Evolutionary conservation across 2,329 filamentous ascomycete genomes (phyloP).

Genomic region (Botrytis hyacinthi): DNA sequence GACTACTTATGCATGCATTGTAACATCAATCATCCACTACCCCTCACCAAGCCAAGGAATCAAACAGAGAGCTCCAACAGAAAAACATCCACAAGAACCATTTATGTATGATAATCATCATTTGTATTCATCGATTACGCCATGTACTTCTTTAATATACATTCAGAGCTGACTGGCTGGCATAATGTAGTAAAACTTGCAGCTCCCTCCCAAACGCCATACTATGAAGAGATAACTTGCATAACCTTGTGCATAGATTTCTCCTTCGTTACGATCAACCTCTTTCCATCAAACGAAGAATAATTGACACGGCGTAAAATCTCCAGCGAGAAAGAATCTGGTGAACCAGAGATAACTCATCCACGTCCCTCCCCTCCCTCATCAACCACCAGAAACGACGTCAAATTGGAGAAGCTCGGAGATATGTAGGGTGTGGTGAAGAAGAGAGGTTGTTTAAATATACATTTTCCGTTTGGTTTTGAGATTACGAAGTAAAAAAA

Average conservation of each 20-base stretch:
- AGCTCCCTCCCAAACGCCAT: constrained; percentile 24
- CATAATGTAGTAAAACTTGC: not conserved
- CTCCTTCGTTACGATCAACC: constrained; percentile 18
- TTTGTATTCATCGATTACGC: constrained; percentile 2
- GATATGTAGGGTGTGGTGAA: not conserved
- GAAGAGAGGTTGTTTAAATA: constrained; percentile 3
- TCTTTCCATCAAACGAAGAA: not conserved
- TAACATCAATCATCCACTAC: not conserved
- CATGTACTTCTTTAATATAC: constrained; percentile 13
- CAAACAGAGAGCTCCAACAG: not conserved
- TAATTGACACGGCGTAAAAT: not conserved
- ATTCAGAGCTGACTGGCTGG: constrained; percentile 9
- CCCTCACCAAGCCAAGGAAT: not conserved
- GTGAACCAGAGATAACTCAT: not conserved
- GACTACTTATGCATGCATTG: not conserved
- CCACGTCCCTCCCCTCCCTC: not conserved
- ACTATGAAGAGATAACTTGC: constrained; percentile 14
- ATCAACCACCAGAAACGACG: not conserved
- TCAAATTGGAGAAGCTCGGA: not conserved
- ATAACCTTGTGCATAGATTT: constrained; percentile 21
- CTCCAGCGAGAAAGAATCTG: not conserved
- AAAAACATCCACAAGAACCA: not conserved
- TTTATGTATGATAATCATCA: not conserved
- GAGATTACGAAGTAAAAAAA: not conserved
- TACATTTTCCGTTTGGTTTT: constrained; percentile 6